Percentiles rank a stretch among this genome's conserved stretches.
Conservation (phyloP, 768 basidiomycete genomes). For the Calocybe cyanea region DNA sequence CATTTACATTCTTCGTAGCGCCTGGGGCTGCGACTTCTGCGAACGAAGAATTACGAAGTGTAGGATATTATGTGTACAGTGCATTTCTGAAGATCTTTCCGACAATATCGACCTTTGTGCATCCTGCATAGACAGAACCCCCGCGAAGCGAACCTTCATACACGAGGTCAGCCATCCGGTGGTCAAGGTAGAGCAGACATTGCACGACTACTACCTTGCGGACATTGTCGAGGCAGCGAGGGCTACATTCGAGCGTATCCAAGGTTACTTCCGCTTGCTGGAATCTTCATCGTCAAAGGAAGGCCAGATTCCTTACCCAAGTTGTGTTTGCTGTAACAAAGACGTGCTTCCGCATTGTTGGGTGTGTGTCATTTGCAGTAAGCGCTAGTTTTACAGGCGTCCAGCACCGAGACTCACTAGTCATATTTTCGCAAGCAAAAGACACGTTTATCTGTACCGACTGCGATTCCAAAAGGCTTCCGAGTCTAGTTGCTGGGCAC, state of each 20-base stretch:
- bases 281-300: slow-evolving; percentile 13
- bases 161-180: slow-evolving; percentile 29
- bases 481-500: slow-evolving; percentile 1
- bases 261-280: slow-evolving; percentile 21
- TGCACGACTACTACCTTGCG: slow-evolving; percentile 29
- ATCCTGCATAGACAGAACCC: slow-evolving; percentile 26
- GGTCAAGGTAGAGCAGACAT: slow-evolving; percentile 27
- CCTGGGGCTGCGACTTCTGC: slow-evolving; percentile 30
- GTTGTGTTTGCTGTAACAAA: slow-evolving; percentile 16
- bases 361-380: slow-evolving; percentile 19
- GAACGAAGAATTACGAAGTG: slow-evolving; percentile 28
- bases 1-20: slow-evolving; percentile 10
- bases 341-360: slow-evolving; percentile 17
- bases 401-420: not conserved
- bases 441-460: slow-evolving; percentile 30
- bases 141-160: slow-evolving; percentile 24
- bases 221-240: slow-evolving; percentile 24
- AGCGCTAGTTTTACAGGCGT: not conserved
- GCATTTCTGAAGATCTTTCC: slow-evolving; percentile 28
- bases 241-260: slow-evolving; percentile 20
- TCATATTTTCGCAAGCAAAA: slow-evolving; percentile 17
- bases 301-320: not conserved
- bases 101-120: slow-evolving; percentile 31
- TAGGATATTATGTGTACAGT: slow-evolving; percentile 28
- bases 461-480: slow-evolving; percentile 21